Evolutionary conservation across 1,284 basidiomycete species (phyloP).

Genomic region (Cutaneotrichosporon dermatis): DNA sequence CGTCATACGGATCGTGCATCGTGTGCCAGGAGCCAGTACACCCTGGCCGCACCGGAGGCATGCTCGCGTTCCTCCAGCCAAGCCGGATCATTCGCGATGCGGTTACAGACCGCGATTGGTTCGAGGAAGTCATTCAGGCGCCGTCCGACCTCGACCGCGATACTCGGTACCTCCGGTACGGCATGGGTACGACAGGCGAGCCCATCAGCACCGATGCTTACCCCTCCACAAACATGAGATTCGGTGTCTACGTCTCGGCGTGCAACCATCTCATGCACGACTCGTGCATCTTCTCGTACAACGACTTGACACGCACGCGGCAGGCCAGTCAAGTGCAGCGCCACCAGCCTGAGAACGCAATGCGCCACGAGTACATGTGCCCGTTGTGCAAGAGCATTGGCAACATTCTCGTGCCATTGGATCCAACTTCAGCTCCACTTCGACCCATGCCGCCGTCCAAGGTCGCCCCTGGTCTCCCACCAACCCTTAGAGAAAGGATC

Average conservation of each 20-base stretch:
- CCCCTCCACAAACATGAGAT: conserved; percentile 65
- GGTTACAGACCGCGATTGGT: conserved; percentile 62
- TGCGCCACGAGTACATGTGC: conserved; percentile 91
- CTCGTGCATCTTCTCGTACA: conserved; percentile 89
- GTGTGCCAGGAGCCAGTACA: conserved; percentile 95
- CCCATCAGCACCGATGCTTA: conserved; percentile 55
- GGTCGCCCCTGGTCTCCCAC: conserved; percentile 16
- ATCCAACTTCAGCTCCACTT: conserved; percentile 33
- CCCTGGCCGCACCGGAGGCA: conserved; percentile 70
- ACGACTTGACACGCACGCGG: conserved; percentile 75
- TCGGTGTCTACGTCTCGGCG: conserved; percentile 82
- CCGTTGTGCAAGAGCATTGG: conserved; percentile 97
- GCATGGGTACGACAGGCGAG: conserved; percentile 30
- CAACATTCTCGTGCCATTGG: conserved; percentile 85
- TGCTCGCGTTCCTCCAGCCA: conserved; percentile 83
- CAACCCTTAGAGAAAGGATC: conserved; percentile 39
- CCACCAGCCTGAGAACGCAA: conserved; percentile 90
- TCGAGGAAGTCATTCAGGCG: conserved; percentile 69
- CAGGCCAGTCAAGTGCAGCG: conserved; percentile 86
- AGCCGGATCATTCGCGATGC: conserved; percentile 80
- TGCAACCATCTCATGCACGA: conserved; percentile 98
- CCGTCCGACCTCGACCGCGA: conserved; percentile 64
- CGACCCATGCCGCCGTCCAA: conserved; percentile 21
- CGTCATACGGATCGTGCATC: conserved; percentile 84
- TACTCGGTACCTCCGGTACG: conserved; percentile 33